Evolutionary conservation across 805 yeast species (phyloP), one percentile per base, ranked within the genome.

Genomic region (Tetrapisispora nanseiensis): DNA sequence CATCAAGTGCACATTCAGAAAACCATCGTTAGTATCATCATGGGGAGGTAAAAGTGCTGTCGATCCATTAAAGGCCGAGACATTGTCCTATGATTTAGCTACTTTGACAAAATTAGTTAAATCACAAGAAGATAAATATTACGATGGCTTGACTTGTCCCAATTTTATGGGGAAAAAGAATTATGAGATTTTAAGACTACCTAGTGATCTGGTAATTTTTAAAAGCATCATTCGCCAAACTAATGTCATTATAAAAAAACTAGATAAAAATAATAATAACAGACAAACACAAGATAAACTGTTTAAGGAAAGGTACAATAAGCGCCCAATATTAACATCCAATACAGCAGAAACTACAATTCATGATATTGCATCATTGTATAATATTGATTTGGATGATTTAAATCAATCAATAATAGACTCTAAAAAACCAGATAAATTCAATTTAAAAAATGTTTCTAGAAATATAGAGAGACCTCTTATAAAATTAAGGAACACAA

Each of bases 381-480:
- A 56, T 41, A 36, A 36, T 4, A 55, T 58, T 15, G 55, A 57
- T 35, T 48, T 50, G n/a, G 33, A 48, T 15, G 51, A 51, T 40
- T 46, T 56, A 13, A 46, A 47, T n/a, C 56, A 50, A 3, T 35
- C 46, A 2, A 37, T 38, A n/a, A 28, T 46, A 11, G 47, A 45
- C 24, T 37, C 49, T 13, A 41, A 44, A 19, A 42, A 47, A 10
- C 8, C 43, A 7, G 43, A 40, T 29, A 40, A 28, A 18, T 22
- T 40, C 9, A 34, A 29, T 29, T 43, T 54, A 3, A 53, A 47
- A 33, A 38, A 49, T 13, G 56, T 60, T 11, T 47, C 51, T 15
- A 56, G 46, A 35, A 52, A 40, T 35, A 33, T 59, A 18, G 59
- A 52, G 37, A 52, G 47, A 35, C 49, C 50, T 11, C 41, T 57